Percentiles rank a stretch among this genome's conserved stretches.
phyloP scores from a whole-genome alignment of 2,329 filamentous ascomycete genomes.

The Xylaria sp. region DNA sequence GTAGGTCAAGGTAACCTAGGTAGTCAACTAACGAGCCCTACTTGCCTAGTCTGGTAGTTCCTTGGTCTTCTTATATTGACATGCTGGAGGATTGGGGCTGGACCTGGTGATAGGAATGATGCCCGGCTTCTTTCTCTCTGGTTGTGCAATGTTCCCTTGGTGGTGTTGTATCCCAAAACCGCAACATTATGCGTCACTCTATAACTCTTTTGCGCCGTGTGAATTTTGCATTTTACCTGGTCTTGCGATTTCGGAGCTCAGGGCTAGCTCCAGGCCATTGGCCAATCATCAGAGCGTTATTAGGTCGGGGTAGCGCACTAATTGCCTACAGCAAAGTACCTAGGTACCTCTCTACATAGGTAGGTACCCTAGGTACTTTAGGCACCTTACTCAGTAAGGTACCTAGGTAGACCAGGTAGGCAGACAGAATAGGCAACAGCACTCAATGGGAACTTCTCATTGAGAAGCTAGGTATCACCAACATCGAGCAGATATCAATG shows the following conservation, averaged over 20 bases:
- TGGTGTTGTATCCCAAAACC: not conserved
- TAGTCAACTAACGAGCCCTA: conserved; percentile 1
- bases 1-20: too few species aligned
- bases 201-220: not conserved
- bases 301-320: not conserved
- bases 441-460: too few species aligned
- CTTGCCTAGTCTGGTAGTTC: not conserved
- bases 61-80: conserved; percentile 4
- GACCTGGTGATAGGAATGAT: conserved; percentile 1
- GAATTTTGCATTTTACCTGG: conserved; percentile 32
- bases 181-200: conserved; percentile 26
- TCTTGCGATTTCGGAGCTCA: conserved; percentile 29
- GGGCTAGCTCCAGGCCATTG: conserved; percentile 14
- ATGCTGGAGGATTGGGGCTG: conserved; percentile 9
- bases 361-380: too few species aligned
- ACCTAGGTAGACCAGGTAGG: too few species aligned
- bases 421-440: not conserved
- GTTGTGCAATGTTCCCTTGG: not conserved
- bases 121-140: not conserved
- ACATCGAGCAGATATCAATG: too few species aligned
- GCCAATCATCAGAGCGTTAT: conserved; percentile 18
- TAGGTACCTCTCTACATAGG: not conserved
- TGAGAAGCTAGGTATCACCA: too few species aligned
- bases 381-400: too few species aligned
- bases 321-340: not conserved